These are phyloP conservation scores for Trichoderma semiorbis DNA, from an alignment of 2,329 filamentous ascomycete species.

Conservation along the genomic window DNA sequence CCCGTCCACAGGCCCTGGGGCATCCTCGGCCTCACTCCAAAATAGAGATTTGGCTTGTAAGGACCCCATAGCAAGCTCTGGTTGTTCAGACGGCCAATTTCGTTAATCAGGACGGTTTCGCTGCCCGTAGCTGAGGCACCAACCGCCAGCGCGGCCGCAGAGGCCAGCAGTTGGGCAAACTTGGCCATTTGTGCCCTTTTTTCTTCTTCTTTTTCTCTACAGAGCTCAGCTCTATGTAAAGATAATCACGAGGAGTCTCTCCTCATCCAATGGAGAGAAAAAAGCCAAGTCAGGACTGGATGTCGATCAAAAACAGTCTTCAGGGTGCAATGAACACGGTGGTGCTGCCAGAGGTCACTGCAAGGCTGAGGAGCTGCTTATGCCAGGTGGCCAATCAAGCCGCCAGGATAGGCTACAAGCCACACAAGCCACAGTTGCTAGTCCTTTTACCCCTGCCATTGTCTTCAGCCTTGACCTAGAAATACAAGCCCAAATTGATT, in stretches of 20 bases:
- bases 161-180: constrained; percentile 31
- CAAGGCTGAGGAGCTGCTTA: constrained; percentile 16
- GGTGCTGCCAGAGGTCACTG: constrained; percentile 4
- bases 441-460: neutral
- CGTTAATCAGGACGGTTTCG: constrained; percentile 42
- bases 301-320: neutral
- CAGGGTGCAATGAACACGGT: constrained; percentile 14
- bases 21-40: constrained; percentile 79
- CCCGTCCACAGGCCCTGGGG: constrained; percentile 78
- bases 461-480: constrained; percentile 13
- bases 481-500: neutral
- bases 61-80: constrained; percentile 92
- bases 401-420: neutral
- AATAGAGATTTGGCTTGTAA: constrained; percentile 91
- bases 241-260: neutral
- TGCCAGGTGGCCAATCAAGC: constrained; percentile 2
- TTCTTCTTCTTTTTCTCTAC: neutral
- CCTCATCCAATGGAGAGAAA: neutral
- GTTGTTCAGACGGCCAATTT: constrained; percentile 61
- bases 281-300: neutral
- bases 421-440: constrained; percentile 2
- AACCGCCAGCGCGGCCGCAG: constrained; percentile 29
- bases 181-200: constrained; percentile 28
- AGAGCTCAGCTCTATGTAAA: constrained; percentile 10
- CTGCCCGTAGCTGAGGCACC: constrained; percentile 28